Conservation (phyloP, 306 rosid species). For the Herpetospermum pedunculosum region DNA sequence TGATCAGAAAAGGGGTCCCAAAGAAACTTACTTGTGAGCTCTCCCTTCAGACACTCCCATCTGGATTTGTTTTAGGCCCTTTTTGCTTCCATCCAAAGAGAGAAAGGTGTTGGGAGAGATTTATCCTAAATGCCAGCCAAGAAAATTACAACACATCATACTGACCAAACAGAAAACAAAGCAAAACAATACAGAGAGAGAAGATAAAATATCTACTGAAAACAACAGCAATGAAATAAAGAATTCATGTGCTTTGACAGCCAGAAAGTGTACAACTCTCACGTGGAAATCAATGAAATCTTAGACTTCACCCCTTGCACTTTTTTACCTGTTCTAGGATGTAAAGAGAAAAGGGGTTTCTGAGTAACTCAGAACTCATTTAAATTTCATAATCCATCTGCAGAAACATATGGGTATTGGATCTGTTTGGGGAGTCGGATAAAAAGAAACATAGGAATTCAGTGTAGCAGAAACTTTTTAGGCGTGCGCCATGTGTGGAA, state of each 20-base stretch:
- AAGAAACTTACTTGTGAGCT: slow-evolving; percentile 10
- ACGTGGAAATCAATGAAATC: slow-evolving; percentile 5
- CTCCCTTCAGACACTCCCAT: neutral
- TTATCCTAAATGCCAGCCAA: neutral
- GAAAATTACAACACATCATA: neutral
- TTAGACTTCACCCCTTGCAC: neutral
- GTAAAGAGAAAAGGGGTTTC: neutral
- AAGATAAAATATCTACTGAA: neutral
- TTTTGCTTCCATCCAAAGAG: slow-evolving; percentile 5
- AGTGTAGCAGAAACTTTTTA: neutral
- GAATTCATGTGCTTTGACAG: slow-evolving; percentile 8
- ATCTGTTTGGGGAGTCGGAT: neutral
- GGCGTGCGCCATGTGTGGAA: slow-evolving; percentile 1
- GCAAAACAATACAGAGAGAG: neutral
- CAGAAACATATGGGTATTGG: neutral
- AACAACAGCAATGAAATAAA: neutral
- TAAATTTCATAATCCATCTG: neutral
- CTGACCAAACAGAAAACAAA: neutral
- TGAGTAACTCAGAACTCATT: neutral
- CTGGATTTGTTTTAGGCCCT: neutral
- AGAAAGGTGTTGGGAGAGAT: slow-evolving; percentile 3
- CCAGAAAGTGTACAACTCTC: neutral
- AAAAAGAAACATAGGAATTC: neutral
- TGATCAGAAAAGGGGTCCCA: slow-evolving; percentile 6
- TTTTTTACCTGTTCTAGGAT: neutral